Conservation (phyloP, 371 early-diverging fungal genomes). For the Mucor velutinosus region DNA sequence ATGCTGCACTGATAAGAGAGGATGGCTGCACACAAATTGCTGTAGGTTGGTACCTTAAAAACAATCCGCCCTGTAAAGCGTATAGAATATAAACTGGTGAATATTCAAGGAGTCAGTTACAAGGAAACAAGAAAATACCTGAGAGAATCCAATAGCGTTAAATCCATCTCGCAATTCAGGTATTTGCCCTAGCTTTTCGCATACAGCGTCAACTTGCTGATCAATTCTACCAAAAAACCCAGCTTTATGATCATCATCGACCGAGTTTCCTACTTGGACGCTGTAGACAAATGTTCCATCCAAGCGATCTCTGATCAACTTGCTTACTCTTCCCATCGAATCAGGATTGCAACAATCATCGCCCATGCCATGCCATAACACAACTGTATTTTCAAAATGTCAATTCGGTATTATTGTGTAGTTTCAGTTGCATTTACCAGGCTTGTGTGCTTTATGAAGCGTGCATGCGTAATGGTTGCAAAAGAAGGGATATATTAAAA, state of each 20-base stretch:
- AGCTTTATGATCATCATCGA: constrained; percentile 71
- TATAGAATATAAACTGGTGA: neutral
- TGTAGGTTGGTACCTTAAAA: constrained; percentile 47
- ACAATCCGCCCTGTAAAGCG: constrained; percentile 54
- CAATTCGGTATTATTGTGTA: neutral
- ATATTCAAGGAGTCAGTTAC: neutral
- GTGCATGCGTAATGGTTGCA: neutral
- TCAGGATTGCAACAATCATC: constrained; percentile 80
- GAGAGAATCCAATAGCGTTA: constrained; percentile 95
- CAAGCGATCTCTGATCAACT: constrained; percentile 50
- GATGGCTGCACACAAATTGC: neutral
- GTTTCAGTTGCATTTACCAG: constrained; percentile 2
- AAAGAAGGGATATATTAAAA: neutral
- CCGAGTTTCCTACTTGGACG: constrained; percentile 64
- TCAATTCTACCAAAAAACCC: constrained; percentile 85
- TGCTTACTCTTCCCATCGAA: constrained; percentile 65
- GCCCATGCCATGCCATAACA: constrained; percentile 92
- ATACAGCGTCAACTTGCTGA: constrained; percentile 66
- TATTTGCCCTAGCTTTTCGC: constrained; percentile 56
- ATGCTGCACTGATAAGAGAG: neutral
- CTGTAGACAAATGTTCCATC: constrained; percentile 81
- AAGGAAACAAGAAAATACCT: constrained; percentile 43
- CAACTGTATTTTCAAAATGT: constrained; percentile 39
- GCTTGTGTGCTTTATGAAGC: constrained; percentile 1
- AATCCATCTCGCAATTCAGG: constrained; percentile 71